A percentile compares a stretch with the other conserved stretches of the same genome.
Evolutionary conservation across 2,329 filamentous ascomycete species (phyloP).

Genomic region (Coniochaeta pulveracea): DNA sequence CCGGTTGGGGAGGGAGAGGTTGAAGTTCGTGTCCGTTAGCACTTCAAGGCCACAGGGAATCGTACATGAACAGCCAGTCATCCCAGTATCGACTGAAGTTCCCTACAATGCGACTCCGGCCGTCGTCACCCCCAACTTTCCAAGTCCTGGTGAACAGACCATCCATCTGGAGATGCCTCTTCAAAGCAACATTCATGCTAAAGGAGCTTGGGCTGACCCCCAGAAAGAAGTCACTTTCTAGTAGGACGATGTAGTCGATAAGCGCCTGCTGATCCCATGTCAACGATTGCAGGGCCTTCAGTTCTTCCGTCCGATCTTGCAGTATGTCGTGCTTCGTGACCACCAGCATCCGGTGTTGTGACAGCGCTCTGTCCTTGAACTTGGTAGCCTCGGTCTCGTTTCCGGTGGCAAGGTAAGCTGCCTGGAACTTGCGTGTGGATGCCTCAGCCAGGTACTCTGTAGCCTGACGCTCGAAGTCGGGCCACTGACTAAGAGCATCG

Average conservation of each 20-base stretch:
- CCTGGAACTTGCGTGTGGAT: slow-evolving; percentile 18
- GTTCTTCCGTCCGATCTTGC: slow-evolving; percentile 13
- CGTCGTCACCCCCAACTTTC: slow-evolving; percentile 28
- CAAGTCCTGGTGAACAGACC: slow-evolving; percentile 30
- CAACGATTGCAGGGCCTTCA: slow-evolving; percentile 21
- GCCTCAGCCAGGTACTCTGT: slow-evolving; percentile 25
- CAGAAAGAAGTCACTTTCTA: slow-evolving; percentile 27
- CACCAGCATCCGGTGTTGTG: slow-evolving; percentile 20
- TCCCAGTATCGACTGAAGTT: slow-evolving; percentile 32
- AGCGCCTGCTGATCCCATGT: slow-evolving; percentile 33
- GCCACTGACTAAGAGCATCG: slow-evolving; percentile 34
- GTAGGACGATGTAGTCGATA: slow-evolving; percentile 28
- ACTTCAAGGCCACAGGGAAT: slow-evolving; percentile 28
- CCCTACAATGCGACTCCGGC: slow-evolving; percentile 29
- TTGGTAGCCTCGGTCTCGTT: slow-evolving; percentile 28
- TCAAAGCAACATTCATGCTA: slow-evolving; percentile 33
- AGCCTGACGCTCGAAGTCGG: slow-evolving; percentile 28
- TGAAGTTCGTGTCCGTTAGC: slow-evolving; percentile 5
- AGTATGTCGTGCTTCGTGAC: slow-evolving; percentile 26
- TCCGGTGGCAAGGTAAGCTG: slow-evolving; percentile 33
- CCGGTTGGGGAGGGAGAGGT: slow-evolving; percentile 9
- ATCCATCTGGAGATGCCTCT: slow-evolving; percentile 27
- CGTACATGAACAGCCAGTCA: slow-evolving; percentile 37
- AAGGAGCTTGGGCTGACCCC: slow-evolving; percentile 36
- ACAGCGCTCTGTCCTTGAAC: slow-evolving; percentile 21